Percentiles rank a stretch among this genome's conserved stretches.
phyloP scores from a whole-genome alignment of 169 alveolate genomes.

The Babesia bovis region DNA sequence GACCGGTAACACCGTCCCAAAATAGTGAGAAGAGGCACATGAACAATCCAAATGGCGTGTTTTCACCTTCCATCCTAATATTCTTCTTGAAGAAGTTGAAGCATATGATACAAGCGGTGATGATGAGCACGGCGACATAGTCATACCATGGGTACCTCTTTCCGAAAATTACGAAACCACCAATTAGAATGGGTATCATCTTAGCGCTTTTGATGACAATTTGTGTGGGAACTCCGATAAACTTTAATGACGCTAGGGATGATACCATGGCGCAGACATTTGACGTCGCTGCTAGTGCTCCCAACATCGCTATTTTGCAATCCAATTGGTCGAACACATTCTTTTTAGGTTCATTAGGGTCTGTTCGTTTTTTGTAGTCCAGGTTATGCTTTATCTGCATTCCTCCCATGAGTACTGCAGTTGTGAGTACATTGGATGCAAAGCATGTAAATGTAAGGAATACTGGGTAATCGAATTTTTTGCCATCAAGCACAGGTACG shows the following conservation, averaged over 20 bases:
- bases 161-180: constrained; percentile 83
- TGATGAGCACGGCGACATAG: constrained; percentile 80
- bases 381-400: constrained; percentile 15
- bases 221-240: constrained; percentile 88
- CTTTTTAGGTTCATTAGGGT: not conserved
- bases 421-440: constrained; percentile 22
- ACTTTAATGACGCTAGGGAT: constrained; percentile 81
- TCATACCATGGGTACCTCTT: constrained; percentile 88
- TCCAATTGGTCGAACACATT: constrained; percentile 37
- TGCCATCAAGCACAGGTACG: not conserved
- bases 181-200: constrained; percentile 88
- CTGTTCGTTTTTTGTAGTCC: not conserved
- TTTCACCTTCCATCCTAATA: constrained; percentile 60
- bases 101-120: constrained; percentile 80
- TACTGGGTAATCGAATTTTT: constrained; percentile 31
- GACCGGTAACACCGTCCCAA: constrained; percentile 90
- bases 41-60: constrained; percentile 79
- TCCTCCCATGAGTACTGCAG: constrained; percentile 28
- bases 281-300: constrained; percentile 76
- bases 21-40: constrained; percentile 80
- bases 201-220: constrained; percentile 87
- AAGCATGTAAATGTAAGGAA: constrained; percentile 35
- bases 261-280: constrained; percentile 81
- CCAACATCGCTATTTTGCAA: constrained; percentile 22
- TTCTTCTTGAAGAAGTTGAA: constrained; percentile 78